Evolutionary conservation across 805 yeast species (phyloP).

Genomic region (Metschnikowia similis): DNA sequence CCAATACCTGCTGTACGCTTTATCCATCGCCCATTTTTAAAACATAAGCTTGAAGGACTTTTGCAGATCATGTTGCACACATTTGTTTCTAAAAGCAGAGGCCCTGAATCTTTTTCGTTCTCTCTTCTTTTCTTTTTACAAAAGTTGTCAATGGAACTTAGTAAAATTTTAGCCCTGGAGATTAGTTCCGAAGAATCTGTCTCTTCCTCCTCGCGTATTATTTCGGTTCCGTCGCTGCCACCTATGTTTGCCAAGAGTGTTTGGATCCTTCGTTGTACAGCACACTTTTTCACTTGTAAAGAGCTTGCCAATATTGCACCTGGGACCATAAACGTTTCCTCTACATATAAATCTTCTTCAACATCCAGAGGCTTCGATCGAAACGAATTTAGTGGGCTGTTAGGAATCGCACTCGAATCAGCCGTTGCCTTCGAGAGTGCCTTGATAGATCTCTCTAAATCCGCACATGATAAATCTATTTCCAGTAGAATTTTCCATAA

Average conservation of each 20-base stretch:
- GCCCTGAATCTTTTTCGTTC: not conserved
- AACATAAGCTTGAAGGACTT: slow-evolving; percentile 1
- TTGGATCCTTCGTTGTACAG: slow-evolving; percentile 1
- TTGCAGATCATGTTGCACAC: slow-evolving; percentile 4
- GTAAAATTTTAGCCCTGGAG: not conserved
- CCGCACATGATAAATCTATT: not conserved
- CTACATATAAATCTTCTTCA: not conserved
- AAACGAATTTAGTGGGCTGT: not conserved
- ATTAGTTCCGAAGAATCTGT: not conserved
- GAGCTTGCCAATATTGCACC: not conserved
- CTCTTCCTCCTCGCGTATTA: not conserved
- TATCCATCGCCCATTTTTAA: slow-evolving; percentile 10
- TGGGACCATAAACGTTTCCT: not conserved
- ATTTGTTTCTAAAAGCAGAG: not conserved
- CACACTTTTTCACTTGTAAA: not conserved
- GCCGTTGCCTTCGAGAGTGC: not conserved
- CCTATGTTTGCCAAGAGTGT: not conserved
- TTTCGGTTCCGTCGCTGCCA: not conserved
- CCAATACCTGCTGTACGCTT: slow-evolving; percentile 1
- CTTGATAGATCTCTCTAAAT: not conserved
- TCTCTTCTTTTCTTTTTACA: not conserved
- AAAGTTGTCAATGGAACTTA: not conserved
- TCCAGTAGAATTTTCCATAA: not conserved
- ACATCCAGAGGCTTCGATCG: not conserved
- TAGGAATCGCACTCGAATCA: not conserved